Evolutionary conservation across 2,329 filamentous ascomycete species (phyloP).

Genomic region (Aspergillus ochraceus): DNA sequence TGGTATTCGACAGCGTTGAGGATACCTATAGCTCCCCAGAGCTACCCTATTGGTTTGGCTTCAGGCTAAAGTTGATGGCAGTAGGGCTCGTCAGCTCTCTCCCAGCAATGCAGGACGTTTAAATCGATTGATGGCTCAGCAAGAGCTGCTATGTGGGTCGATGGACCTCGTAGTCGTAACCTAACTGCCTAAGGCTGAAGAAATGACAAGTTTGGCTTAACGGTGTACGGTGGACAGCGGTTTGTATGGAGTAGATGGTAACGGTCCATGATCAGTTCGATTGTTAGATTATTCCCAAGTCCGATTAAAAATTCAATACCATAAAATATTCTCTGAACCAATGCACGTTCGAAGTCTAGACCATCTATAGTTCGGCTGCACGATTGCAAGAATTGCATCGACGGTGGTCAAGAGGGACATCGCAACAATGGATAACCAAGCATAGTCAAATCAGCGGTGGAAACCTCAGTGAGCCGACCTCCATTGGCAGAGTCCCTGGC

Average conservation of each 20-base stretch:
- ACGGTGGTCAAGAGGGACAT: not conserved
- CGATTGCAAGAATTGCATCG: not conserved
- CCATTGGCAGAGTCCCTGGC: not conserved
- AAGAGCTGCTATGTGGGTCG: conserved; percentile 1
- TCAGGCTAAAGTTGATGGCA: not conserved
- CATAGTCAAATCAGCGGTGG: not conserved
- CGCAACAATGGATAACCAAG: not conserved
- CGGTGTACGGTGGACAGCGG: too few species aligned
- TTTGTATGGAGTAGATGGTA: not conserved
- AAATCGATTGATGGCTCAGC: not conserved
- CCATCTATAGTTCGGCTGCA: not conserved
- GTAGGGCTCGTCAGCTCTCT: not conserved
- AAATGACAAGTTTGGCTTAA: not conserved
- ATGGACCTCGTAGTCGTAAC: not conserved
- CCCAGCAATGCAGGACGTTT: not conserved
- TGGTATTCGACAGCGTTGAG: not conserved
- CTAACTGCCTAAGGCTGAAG: not conserved
- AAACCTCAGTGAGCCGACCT: not conserved
- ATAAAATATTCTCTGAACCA: not conserved
- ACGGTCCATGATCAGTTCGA: not conserved
- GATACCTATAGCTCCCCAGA: not conserved
- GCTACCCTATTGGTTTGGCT: not conserved
- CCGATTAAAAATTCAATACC: not conserved
- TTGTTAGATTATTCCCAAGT: not conserved
- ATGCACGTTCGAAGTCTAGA: not conserved